A percentile compares a stretch with the other conserved stretches of the same genome.
Conservation (phyloP, 192 early-diverging fungal genomes). For the Cladochytrium replicatum region DNA sequence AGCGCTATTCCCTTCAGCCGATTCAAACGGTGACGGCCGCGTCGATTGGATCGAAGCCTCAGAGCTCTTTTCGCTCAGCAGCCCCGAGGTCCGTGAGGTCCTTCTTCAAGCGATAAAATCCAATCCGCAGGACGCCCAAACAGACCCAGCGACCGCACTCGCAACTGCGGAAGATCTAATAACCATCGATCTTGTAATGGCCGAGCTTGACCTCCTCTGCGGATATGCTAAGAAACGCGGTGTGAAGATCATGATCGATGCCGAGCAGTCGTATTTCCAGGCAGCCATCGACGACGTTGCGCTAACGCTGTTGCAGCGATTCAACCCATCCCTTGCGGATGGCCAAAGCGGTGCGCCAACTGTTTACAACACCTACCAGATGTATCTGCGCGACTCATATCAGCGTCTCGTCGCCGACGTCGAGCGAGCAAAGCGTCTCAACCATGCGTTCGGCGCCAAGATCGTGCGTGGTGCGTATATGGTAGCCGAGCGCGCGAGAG, state of each 20-base stretch:
- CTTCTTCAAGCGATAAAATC: conserved; percentile 26
- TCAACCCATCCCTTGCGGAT: conserved; percentile 41
- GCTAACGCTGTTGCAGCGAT: conserved; percentile 54
- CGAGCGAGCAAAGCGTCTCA: conserved; percentile 53
- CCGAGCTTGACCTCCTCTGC: conserved; percentile 59
- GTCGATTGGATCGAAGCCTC: conserved; percentile 59
- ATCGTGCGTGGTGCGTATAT: conserved; percentile 82
- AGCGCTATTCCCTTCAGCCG: conserved; percentile 35
- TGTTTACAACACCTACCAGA: conserved; percentile 93
- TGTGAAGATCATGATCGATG: conserved; percentile 81
- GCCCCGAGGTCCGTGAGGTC: conserved; percentile 32
- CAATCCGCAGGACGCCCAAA: conserved; percentile 8
- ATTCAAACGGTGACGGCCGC: conserved; percentile 37
- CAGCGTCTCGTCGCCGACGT: conserved; percentile 56
- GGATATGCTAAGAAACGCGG: conserved; percentile 47
- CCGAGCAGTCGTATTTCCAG: conserved; percentile 92
- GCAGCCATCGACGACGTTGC: conserved; percentile 81
- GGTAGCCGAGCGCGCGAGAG: conserved; percentile 62
- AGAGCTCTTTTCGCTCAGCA: conserved; percentile 54
- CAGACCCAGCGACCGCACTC: conserved; percentile 2
- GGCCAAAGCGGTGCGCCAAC: conserved; percentile 35
- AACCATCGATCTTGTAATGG: conserved; percentile 56
- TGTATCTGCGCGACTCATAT: conserved; percentile 71
- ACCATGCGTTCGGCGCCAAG: conserved; percentile 75
- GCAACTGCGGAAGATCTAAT: conserved; percentile 47